phyloP scores from a whole-genome alignment of 371 early-diverging fungal species.

The Syncephalastrum contaminatum region DNA sequence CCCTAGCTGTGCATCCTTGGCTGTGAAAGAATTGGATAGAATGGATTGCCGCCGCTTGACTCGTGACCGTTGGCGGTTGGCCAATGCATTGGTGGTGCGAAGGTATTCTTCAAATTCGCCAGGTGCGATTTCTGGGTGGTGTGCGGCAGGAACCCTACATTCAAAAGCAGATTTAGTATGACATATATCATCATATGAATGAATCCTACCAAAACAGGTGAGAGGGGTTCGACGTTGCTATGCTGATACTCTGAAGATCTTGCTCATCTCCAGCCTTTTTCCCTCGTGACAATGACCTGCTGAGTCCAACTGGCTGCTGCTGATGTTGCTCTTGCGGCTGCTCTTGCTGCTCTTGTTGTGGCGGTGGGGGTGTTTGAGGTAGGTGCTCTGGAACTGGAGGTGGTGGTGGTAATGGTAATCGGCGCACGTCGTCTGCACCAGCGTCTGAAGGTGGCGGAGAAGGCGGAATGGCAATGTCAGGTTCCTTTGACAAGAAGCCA shows the following conservation, averaged over 20 bases:
- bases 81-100: constrained; percentile 32
- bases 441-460: too few relatives aligned
- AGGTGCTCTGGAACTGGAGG: too few relatives aligned
- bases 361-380: too few relatives aligned
- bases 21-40: constrained; percentile 48
- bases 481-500: too few relatives aligned
- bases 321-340: too few relatives aligned
- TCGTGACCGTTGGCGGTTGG: constrained; percentile 25
- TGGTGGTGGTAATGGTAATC: too few relatives aligned
- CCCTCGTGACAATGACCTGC: too few relatives aligned
- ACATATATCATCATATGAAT: constrained; percentile 1
- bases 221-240: constrained; percentile 43
- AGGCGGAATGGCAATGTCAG: too few relatives aligned
- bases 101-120: constrained; percentile 56
- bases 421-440: too few relatives aligned
- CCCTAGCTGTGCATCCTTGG: constrained; percentile 34
- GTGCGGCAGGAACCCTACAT: constrained; percentile 59
- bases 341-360: too few relatives aligned
- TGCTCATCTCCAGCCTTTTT: too few relatives aligned
- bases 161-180: background rate
- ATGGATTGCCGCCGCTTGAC: constrained; percentile 47
- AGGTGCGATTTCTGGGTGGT: constrained; percentile 64
- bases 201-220: constrained; percentile 47
- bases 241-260: constrained; percentile 32
- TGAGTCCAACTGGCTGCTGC: too few relatives aligned